A percentile compares a stretch with the other conserved stretches of the same genome.
Conservation (phyloP, 257 asterid genomes). For the Solanum okadae region DNA sequence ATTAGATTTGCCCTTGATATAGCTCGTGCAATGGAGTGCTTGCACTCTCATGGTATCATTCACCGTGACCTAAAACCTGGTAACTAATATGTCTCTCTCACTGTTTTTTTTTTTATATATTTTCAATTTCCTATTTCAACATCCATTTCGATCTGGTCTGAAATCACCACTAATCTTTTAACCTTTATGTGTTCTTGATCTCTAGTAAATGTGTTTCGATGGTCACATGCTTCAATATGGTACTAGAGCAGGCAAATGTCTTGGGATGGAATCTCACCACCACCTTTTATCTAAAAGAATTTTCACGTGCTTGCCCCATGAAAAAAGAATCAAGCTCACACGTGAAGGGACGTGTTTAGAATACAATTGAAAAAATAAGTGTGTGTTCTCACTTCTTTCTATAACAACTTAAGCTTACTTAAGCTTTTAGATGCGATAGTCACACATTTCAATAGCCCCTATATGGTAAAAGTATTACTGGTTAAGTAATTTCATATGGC, state of each 20-base stretch:
- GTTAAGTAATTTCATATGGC: background rate
- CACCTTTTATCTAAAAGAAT: background rate
- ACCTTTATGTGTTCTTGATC: background rate
- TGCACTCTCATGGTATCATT: constrained; percentile 87
- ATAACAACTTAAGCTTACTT: background rate
- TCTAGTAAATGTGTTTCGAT: background rate
- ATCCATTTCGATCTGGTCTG: background rate
- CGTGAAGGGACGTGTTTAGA: background rate
- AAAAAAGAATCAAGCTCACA: background rate
- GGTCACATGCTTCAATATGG: background rate
- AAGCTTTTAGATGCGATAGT: background rate
- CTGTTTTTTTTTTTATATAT: background rate
- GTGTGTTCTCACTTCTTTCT: background rate
- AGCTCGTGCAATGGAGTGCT: constrained; percentile 93
- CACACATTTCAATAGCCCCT: background rate
- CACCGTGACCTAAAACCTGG: constrained; percentile 96
- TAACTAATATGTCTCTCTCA: constrained; percentile 1
- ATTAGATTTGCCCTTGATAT: constrained; percentile 81
- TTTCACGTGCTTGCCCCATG: background rate
- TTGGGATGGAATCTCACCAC: background rate
- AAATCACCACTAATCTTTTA: background rate
- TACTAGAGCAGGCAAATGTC: background rate
- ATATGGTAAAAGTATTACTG: background rate
- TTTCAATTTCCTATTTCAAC: background rate
- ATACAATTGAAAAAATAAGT: background rate